Evolutionary conservation across 2,329 filamentous ascomycete species (phyloP), one percentile per base, ranked within the genome.

Genomic region (Fusarium stilboides): DNA sequence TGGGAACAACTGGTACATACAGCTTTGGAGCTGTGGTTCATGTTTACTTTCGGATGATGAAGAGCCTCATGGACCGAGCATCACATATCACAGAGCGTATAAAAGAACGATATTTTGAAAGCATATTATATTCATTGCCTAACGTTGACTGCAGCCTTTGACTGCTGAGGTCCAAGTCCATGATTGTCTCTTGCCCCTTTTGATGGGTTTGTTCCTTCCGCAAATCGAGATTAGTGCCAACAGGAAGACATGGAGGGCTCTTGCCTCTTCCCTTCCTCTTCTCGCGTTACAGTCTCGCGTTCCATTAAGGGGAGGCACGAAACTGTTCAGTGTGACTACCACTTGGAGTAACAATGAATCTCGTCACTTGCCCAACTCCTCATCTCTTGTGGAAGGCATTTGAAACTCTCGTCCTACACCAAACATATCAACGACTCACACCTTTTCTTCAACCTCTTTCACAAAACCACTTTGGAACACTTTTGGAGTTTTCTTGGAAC

Each of bases 401-500:
- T 65, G 60, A 63, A 57, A 65, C 63, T 49, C 44, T 50, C 45
- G 47, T 71, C 63, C 24, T 55, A 60, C 58, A 61, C 45, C 15
- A 22, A 43, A 26, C 46, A 50, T 34, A 46, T 44, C 37, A 34
- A 53, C 36, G 39, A 51, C 19, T 31, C 24, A 44, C 36, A 13
- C 50, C 50, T 54, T 69, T 56, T 31, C 39, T 44, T 58, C 37
- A 10, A 37, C 26, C 51, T 17, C 28, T 45, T 37, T 33, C 52
- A 53, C 61, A 31, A 53, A 51, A 57, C 24, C 20, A 12, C 42
- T 51, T 56, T 68, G 54, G 42, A 39, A 50, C 56, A 42, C 49
- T 70, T 70, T 70, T 70, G 68, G 68, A 53, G 56, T 54, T 47
- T 71, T 70, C 59, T 71, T 71, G 68, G 68, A 62, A 57, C 68